Evolutionary conservation across 169 alveolate species (phyloP), one percentile per base, ranked within the genome.

Genomic region (Plasmodium ovale): DNA sequence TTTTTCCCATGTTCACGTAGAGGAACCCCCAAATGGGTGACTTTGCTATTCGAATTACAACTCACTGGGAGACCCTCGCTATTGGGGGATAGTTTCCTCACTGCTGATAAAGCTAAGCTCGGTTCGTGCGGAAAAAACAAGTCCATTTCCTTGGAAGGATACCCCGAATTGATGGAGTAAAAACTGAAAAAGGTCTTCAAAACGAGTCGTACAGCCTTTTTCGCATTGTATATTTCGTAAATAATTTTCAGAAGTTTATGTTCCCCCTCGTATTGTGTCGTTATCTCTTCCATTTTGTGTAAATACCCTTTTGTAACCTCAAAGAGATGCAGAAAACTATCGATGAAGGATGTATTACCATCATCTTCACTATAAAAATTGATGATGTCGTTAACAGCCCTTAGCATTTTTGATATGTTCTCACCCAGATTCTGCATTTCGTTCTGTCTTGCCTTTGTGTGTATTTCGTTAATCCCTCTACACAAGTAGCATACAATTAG

Each of bases 391-490:
- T 47, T 10, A 12, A 59, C 7, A 44, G 27, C 14, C 14, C 21
- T 59, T 16, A 25, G 29, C 27, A 74, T 27, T 33, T 39, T 16
- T 16, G 10, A 27, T 19, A 74, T 51, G 31, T 25, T 67, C 12
- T 39, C 12, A n/a, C 14, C 25, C 21, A 23, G 62, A 12, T 60
- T 60, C 6, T 74, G 39, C 6, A 39, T 56, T 23, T 74, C 88
- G n/a, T 53, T 35, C 14, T 35, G 35, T 23, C 74, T 74, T 49
- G 47, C 35, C 16, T 31, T 60, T 3, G 72, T 14, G 35, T 65
- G 25, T 21, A 74, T 42, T 65, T 74, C 88, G 44, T 60, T 62
- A 21, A 60, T 60, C 5, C 74, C 74, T 54, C 47, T 74, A 54
- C 88, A 74, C 25, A 60, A 31, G 5, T 60, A 47, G 0, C 64